phyloP scores from a whole-genome alignment of 2,329 filamentous ascomycete species.

The Emmonsia crescens region DNA sequence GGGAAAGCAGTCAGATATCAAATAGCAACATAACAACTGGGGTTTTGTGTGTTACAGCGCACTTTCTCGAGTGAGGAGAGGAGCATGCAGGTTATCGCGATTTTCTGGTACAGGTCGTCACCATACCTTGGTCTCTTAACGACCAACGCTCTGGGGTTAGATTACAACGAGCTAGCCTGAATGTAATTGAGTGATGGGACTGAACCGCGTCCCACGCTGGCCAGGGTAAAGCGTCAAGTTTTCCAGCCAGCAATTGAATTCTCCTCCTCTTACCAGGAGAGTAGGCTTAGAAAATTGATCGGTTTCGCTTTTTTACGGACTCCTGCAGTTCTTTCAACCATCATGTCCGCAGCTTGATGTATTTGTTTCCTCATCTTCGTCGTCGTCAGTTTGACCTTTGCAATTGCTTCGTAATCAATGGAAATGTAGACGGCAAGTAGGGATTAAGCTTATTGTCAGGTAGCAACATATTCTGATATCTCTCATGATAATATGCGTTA shows the following conservation, averaged over 20 bases:
- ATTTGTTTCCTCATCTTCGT: too few relatives aligned
- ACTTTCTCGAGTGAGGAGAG: background rate
- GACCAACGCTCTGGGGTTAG: background rate
- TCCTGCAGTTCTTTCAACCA: too few relatives aligned
- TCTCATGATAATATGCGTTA: too few relatives aligned
- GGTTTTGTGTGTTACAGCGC: background rate
- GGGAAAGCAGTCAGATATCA: background rate
- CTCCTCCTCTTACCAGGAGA: background rate
- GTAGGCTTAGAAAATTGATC: background rate
- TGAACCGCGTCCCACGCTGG: background rate
- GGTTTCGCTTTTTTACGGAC: background rate
- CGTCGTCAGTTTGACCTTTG: background rate
- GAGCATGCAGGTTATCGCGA: background rate
- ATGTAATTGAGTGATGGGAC: background rate
- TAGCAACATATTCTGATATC: too few relatives aligned
- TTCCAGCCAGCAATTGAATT: background rate
- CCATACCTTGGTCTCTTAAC: background rate
- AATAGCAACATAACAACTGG: background rate
- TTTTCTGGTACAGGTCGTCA: background rate
- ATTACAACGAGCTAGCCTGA: background rate
- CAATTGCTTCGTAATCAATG: background rate
- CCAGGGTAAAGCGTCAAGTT: background rate
- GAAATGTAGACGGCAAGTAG: background rate
- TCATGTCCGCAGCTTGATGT: too few relatives aligned
- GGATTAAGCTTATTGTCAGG: too few relatives aligned